Base-by-base conservation (phyloP, 176 grass and related monocot genomes). In the Urochloa ruziziensis region DNA sequence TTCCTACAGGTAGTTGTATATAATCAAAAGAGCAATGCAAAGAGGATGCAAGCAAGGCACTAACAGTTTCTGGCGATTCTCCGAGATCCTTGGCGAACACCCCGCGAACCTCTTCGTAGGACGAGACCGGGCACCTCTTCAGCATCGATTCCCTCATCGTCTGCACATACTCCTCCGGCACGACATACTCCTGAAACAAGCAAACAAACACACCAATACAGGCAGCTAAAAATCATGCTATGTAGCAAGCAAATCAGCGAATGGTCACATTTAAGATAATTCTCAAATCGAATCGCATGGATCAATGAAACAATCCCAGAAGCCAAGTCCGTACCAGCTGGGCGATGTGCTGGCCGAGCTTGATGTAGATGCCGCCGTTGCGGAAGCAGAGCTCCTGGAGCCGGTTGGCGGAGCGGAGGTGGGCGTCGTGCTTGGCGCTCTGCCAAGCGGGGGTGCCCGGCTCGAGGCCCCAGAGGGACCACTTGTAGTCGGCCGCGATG, bases 361-460 rank as follows among this genome's bases (percentile, higher is more conserved):
- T 98, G 84, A 98, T 98, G 79, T 98, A 98, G 86, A 98, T 98
- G 58, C 92, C 91, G 43, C 92, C 92, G 84, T 98, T 94, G 59
- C 95, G 95, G 78, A 98, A 98, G 85, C 95, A 95, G 43, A 98
- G 87, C 24, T 98, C 95, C 83, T 93, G 92, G 58, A 98, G 86
- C 53, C 82, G 85, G 78, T 91, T 80, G 82, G 95, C 95, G 70
- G 85, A 89, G 66, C 95, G 84, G 59, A 89, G 78, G 82, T 95
- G 95, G n/a, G 90, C 85, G 32, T 82, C 59, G 83, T 93, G 90
- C 75, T 74, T 93, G 59, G 84, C 93, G 49, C 47, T 56, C 15
- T 33, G 60, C 84, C 90, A 98, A 16, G 84, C 90, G 1, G 61
- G n/a, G 46, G 84, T 91, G 63, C 79, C 90, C 75, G 88, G 69